phyloP scores from a whole-genome alignment of 1,284 basidiomycete genomes.

The Neolentinus lepideus region DNA sequence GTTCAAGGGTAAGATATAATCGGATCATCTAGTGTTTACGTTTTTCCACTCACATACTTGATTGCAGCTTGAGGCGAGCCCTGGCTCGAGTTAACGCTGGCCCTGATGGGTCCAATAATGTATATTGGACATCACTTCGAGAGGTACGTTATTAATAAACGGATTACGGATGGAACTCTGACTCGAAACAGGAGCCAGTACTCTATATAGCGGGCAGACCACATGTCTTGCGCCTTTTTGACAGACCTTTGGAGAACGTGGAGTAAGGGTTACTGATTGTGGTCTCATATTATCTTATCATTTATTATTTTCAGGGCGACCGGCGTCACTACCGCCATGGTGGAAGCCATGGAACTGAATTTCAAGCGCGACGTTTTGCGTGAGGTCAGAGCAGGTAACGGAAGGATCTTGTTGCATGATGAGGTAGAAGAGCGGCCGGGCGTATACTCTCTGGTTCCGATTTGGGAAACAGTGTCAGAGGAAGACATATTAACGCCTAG shows the following conservation, averaged over 20 bases:
- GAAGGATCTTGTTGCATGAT: constrained; percentile 89
- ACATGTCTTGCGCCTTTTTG: constrained; percentile 88
- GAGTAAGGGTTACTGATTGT: constrained; percentile 48
- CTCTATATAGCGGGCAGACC: constrained; percentile 88
- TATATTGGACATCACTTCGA: constrained; percentile 88
- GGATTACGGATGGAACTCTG: background rate
- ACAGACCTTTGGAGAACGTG: constrained; percentile 87
- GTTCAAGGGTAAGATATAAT: constrained; percentile 59
- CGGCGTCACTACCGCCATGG: constrained; percentile 87
- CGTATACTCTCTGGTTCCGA: constrained; percentile 79
- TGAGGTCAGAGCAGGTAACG: constrained; percentile 70
- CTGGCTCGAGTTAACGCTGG: constrained; percentile 77
- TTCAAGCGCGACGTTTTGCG: constrained; percentile 88
- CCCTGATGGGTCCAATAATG: constrained; percentile 62
- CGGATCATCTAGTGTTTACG: background rate
- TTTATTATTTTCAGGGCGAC: constrained; percentile 58
- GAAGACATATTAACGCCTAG: constrained; percentile 91
- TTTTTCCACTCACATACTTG: background rate
- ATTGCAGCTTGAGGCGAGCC: constrained; percentile 69
- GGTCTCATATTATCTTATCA: background rate
- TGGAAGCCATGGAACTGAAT: constrained; percentile 88
- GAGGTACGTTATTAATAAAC: constrained; percentile 42
- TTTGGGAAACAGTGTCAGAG: constrained; percentile 84
- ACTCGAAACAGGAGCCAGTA: constrained; percentile 74
- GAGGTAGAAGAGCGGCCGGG: constrained; percentile 93